phyloP scores from a whole-genome alignment of 2,329 filamentous ascomycete species.

The Penicillium sp. region DNA sequence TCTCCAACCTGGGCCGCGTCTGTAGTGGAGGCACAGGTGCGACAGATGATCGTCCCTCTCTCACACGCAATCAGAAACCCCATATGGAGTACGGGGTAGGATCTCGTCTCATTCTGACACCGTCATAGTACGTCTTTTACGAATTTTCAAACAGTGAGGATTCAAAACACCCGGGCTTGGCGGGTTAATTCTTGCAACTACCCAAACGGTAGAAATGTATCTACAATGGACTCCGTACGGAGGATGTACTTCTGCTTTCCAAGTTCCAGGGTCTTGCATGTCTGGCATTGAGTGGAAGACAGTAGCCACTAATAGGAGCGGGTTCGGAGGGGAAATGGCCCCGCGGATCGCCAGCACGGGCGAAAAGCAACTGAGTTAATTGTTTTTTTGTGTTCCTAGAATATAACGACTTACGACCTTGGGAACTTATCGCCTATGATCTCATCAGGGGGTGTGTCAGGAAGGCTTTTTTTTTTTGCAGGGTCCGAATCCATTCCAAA shows the following conservation, averaged over 20 bases:
- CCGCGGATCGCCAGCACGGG: slow-evolving; percentile 9
- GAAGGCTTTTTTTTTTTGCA: neutral
- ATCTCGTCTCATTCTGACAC: neutral
- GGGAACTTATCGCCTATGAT: neutral
- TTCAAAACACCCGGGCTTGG: neutral
- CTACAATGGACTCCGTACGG: neutral
- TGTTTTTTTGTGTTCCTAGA: neutral
- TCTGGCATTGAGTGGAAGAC: neutral
- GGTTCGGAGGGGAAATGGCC: neutral
- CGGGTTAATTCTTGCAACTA: neutral
- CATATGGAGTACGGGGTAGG: neutral
- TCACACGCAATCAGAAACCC: neutral
- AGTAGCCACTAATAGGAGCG: neutral
- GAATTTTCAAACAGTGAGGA: neutral
- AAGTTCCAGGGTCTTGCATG: slow-evolving; percentile 5
- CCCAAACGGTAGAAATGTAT: neutral
- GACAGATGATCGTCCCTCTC: neutral
- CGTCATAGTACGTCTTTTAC: neutral
- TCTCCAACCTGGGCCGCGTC: neutral
- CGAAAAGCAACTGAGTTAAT: neutral
- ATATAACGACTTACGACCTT: neutral
- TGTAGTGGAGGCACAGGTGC: neutral
- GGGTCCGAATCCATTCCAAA: neutral
- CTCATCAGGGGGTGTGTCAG: neutral
- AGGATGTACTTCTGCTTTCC: neutral